These are phyloP conservation scores for Boletus semigastroideus DNA, from an alignment of 1,284 basidiomycete species.

Conservation along the genomic window DNA sequence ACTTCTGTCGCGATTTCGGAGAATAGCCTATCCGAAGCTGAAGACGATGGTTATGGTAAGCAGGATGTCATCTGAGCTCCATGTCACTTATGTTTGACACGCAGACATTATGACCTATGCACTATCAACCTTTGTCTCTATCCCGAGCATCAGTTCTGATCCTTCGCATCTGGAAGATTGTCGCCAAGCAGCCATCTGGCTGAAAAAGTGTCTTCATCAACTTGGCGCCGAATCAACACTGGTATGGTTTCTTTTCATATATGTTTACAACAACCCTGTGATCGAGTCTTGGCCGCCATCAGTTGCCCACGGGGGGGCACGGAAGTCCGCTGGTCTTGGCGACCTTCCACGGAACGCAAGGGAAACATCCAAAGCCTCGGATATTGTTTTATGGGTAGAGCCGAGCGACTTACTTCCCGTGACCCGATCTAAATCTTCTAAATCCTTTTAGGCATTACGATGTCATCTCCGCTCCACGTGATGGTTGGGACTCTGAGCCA, in stretches of 20 bases:
- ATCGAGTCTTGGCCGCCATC: background rate
- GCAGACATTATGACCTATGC: conserved; percentile 68
- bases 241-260: conserved; percentile 40
- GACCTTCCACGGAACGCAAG: conserved; percentile 72
- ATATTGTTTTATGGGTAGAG: conserved; percentile 84
- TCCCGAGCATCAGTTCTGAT: conserved; percentile 79
- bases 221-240: conserved; percentile 79
- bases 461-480: conserved; percentile 75
- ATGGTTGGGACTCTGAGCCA: conserved; percentile 84
- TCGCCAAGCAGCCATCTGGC: conserved; percentile 87
- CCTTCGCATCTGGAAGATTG: conserved; percentile 81
- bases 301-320: conserved; percentile 66
- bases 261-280: background rate
- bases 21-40: conserved; percentile 11
- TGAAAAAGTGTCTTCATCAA: conserved; percentile 83
- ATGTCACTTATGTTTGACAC: conserved; percentile 10
- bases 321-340: conserved; percentile 85
- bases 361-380: conserved; percentile 57
- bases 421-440: conserved; percentile 3
- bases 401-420: background rate
- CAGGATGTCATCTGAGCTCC: background rate
- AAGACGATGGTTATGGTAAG: conserved; percentile 25
- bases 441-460: conserved; percentile 78
- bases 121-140: conserved; percentile 84
- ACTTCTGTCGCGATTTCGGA: conserved; percentile 9